Evolutionary conservation across 306 rosid species (phyloP), one percentile per base, ranked within the genome.

Genomic region (Lotus japonicus): DNA sequence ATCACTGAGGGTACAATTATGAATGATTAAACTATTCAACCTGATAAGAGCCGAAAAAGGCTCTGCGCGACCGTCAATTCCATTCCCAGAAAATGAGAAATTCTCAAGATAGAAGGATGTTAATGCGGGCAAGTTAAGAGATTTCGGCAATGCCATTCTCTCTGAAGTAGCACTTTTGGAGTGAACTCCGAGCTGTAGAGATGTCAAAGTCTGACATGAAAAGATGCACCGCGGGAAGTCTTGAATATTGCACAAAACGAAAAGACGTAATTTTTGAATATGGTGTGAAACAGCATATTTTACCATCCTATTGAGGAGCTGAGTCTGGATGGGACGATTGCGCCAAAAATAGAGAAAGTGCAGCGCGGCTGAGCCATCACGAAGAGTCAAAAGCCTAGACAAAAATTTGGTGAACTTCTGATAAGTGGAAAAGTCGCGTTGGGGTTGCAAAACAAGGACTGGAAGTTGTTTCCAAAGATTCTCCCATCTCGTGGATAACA

Each of bases 251-350:
- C 61, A 11, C 5, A 5, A 1, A 5, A 45, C 38, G 16, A 5
- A 11, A 5, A 75, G 19, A 7, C 55, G 12, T 9, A 75, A 17
- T 0, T 4, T 56, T 0, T 28, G 70, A 18, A 68, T 58, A 11
- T 75, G 41, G 45, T 67, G 64, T 2, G 70, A 58, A 51, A 75
- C 7, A 11, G 51, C 80, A 21, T 68, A 75, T 8, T 43, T 26
- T 0, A 66, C 33, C 6, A 66, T 11, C 12, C 64, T 68, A 48
- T 67, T n/a, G 14, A 75, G 39, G 11, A 75, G 17, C 0, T n/a
- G 63, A n/a, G 74, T 17, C 15, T 66, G 41, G 7, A 58, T 6
- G 6, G 4, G 17, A 49, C 18, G 14, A 0, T 0, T 10, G 6
- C 10, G 23, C 6, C 12, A 9, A 4, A 57, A 67, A 58, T 67